A percentile compares a stretch with the other conserved stretches of the same genome.
Evolutionary conservation across 1,284 basidiomycete genomes (phyloP).

Genomic region (Puccinia horiana): DNA sequence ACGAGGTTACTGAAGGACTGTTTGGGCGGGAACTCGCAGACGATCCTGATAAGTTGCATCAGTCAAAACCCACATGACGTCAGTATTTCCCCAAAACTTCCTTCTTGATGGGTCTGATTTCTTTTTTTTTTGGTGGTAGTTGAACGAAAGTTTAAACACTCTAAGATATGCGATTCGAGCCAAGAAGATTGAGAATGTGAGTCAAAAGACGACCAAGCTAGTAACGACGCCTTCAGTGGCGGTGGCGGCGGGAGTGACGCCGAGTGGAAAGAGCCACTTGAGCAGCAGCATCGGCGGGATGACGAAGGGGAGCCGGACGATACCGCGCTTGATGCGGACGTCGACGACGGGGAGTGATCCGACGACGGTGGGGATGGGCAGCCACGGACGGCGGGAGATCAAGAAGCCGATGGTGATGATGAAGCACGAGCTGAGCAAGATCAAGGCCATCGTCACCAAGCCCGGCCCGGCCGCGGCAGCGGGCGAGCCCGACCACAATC

Average conservation of each 20-base stretch:
- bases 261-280: background rate
- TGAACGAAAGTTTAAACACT: constrained; percentile 42
- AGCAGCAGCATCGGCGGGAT: background rate
- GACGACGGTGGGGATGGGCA: background rate
- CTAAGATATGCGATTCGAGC: constrained; percentile 35
- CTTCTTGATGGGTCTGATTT: background rate
- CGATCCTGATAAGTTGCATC: constrained; percentile 42
- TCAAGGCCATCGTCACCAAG: constrained; percentile 9
- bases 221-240: background rate
- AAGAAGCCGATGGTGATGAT: constrained; percentile 34
- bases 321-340: background rate
- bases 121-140: background rate
- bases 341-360: too few relatives aligned
- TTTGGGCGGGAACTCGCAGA: constrained; percentile 44
- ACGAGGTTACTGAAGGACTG: constrained; percentile 40
- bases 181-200: constrained; percentile 31
- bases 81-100: background rate
- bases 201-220: constrained; percentile 16
- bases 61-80: constrained; percentile 25
- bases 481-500: background rate
- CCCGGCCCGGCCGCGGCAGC: background rate
- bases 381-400: background rate
- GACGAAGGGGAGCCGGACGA: background rate
- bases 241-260: background rate
- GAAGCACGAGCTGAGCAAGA: constrained; percentile 23